Percentiles rank a stretch among this genome's conserved stretches.
These are phyloP conservation scores for Lactarius deliciosus DNA, from an alignment of 768 basidiomycete species.

Conservation along the genomic window DNA sequence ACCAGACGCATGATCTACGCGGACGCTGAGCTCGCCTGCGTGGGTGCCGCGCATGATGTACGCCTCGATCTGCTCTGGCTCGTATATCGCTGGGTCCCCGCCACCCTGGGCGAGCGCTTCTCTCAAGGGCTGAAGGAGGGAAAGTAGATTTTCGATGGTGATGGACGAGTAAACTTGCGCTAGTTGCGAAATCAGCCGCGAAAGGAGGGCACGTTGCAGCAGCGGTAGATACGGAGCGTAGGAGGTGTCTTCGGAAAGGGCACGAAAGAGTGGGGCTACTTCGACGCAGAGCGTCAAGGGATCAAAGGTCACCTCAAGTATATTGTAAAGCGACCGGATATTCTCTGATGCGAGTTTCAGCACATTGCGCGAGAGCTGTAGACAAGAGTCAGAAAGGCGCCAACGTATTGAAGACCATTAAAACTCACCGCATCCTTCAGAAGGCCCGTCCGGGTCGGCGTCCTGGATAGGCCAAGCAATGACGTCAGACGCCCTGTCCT, in stretches of 20 bases:
- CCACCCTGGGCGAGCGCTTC: conserved; percentile 50
- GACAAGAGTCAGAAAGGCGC: conserved; percentile 12
- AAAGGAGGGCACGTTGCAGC: conserved; percentile 86
- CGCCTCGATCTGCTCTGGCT: conserved; percentile 80
- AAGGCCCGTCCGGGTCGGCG: conserved; percentile 84
- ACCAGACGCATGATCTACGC: conserved; percentile 85
- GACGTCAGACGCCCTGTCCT: conserved; percentile 79
- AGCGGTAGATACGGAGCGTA: conserved; percentile 87
- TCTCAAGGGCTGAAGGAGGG: conserved; percentile 74
- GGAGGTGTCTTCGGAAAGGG: conserved; percentile 52
- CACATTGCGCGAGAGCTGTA: conserved; percentile 75
- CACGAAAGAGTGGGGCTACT: conserved; percentile 74
- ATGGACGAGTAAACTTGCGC: conserved; percentile 91
- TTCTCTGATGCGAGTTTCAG: conserved; percentile 73
- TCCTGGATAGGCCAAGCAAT: conserved; percentile 76
- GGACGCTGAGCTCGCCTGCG: conserved; percentile 80
- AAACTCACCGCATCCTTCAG: conserved; percentile 80
- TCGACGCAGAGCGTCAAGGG: conserved; percentile 80
- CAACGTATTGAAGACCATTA: background rate
- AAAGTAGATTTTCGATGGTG: conserved; percentile 71
- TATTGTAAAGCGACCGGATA: conserved; percentile 78
- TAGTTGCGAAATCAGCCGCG: conserved; percentile 86
- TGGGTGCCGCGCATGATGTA: conserved; percentile 93
- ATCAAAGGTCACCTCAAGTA: conserved; percentile 92
- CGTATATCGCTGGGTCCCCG: conserved; percentile 42